Evolutionary conservation across 2,329 filamentous ascomycete genomes (phyloP), one percentile per base, ranked within the genome.

Genomic region (Lasiodiplodia sp.): DNA sequence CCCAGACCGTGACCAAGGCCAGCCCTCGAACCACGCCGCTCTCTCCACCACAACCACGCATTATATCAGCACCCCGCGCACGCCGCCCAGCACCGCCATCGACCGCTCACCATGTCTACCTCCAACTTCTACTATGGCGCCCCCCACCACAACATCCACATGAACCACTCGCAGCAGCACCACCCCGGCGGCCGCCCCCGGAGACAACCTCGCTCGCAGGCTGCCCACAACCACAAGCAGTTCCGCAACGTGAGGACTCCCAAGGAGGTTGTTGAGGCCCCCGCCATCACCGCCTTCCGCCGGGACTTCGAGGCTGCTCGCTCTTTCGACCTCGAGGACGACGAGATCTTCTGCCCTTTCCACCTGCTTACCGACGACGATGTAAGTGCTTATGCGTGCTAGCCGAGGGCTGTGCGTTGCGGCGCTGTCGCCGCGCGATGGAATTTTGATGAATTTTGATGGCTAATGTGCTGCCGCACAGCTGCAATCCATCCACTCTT

Each of bases 281-380:
- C 89, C 23, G 88, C 90, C 63, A 85, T 96, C 70, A 87, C 87
- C 70, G 89, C 90, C 71, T 97, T 97, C 84, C 92, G 95, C 74
- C 89, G 89, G 73, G 91, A 94, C 77, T 97, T 97, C 74, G 94
- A 98, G 83, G 92, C 93, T 72, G 93, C 92, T 69, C 90, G 94
- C 69, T 97, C 94, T 11, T 98, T 98, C 77, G 95, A 98, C 75
- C 87, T 98, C 71, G 95, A 97, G 77, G 95, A 98, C 79, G 95
- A 98, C 79, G 87, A 97, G 83, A 91, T 97, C 81, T 98, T 98
- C 82, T 97, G 94, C 83, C 95, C 95, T 1, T 85, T 85, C 71
- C 90, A 91, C 79, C 87, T 98, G 74, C 85, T 98, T 84, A 97
- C 94, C 44, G 94, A 97, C 83, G 94, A 88, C 82, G 94, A 97